These are phyloP conservation scores for Microcyclospora pomicola DNA, from an alignment of 2,329 filamentous ascomycete genomes.

Conservation along the genomic window DNA sequence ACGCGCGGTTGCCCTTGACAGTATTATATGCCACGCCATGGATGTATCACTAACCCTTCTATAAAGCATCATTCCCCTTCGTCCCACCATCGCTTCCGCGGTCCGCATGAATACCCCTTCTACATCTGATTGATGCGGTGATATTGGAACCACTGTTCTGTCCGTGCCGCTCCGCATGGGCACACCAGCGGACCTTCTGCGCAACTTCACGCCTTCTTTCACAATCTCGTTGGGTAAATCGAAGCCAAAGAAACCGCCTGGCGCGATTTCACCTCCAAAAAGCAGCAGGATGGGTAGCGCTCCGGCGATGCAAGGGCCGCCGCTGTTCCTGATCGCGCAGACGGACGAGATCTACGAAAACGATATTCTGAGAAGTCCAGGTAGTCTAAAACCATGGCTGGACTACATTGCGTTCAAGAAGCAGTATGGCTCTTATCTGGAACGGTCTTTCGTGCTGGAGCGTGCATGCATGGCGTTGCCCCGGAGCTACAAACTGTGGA, in stretches of 20 bases:
- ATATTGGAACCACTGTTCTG: too few relatives aligned
- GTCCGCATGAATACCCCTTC: too few relatives aligned
- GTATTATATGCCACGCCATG: too few relatives aligned
- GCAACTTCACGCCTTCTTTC: constrained; percentile 22
- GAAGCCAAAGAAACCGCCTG: constrained; percentile 4
- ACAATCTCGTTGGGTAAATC: constrained; percentile 14
- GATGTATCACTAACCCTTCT: too few relatives aligned
- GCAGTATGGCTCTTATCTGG: constrained; percentile 68
- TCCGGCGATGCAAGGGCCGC: constrained; percentile 3
- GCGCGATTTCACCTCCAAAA: constrained; percentile 1
- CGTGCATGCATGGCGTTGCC: constrained; percentile 80
- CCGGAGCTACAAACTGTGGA: constrained; percentile 96
- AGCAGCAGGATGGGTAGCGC: background rate
- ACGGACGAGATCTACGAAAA: constrained; percentile 95
- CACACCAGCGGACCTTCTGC: constrained; percentile 38
- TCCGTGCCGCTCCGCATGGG: background rate
- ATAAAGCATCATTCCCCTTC: too few relatives aligned
- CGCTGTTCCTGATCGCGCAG: constrained; percentile 46
- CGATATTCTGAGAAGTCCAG: constrained; percentile 74
- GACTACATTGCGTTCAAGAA: constrained; percentile 85
- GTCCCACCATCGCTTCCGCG: too few relatives aligned
- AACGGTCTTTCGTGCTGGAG: constrained; percentile 81
- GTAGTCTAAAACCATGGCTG: constrained; percentile 86
- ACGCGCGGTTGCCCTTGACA: too few relatives aligned
- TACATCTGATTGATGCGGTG: too few relatives aligned